These are phyloP conservation scores for Pterulicium gracile DNA, from an alignment of 1,284 basidiomycete species.

Conservation along the genomic window DNA sequence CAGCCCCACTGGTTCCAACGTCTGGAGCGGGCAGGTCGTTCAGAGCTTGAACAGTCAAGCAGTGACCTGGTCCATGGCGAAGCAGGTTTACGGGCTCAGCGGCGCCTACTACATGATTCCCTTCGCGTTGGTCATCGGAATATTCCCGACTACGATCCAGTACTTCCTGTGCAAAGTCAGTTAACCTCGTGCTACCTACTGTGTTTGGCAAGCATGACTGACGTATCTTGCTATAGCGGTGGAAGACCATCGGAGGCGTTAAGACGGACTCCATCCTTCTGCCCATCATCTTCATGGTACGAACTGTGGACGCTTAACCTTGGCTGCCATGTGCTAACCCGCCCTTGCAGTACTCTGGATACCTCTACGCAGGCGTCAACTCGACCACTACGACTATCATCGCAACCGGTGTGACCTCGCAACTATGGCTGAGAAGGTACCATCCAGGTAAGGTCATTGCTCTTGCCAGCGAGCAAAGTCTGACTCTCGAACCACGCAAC, in stretches of 20 bases:
- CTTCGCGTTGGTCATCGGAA: conserved; percentile 38
- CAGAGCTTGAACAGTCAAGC: conserved; percentile 32
- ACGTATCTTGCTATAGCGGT: conserved; percentile 23
- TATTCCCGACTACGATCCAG: conserved; percentile 36
- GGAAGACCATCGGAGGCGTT: conserved; percentile 39
- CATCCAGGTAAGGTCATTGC: conserved; percentile 33
- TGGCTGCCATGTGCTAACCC: too few species aligned
- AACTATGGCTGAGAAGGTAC: conserved; percentile 45
- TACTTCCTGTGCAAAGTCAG: conserved; percentile 38
- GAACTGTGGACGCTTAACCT: conserved; percentile 4
- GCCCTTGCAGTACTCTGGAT: conserved; percentile 27
- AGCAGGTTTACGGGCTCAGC: conserved; percentile 39
- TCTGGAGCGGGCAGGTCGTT: conserved; percentile 29
- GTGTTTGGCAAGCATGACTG: background rate
- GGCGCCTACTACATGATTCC: conserved; percentile 48
- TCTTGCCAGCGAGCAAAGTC: background rate
- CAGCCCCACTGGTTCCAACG: conserved; percentile 24
- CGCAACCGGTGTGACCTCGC: conserved; percentile 44
- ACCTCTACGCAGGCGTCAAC: conserved; percentile 38
- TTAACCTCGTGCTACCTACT: conserved; percentile 4
- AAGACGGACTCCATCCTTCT: conserved; percentile 36
- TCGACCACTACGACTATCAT: conserved; percentile 39
- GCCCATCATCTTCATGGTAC: conserved; percentile 42
- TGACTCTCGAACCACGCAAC: background rate
- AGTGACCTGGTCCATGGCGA: conserved; percentile 40